A percentile compares a stretch with the other conserved stretches of the same genome.
Evolutionary conservation across 805 yeast genomes (phyloP).

Genomic region (Naumovozyma castellii): DNA sequence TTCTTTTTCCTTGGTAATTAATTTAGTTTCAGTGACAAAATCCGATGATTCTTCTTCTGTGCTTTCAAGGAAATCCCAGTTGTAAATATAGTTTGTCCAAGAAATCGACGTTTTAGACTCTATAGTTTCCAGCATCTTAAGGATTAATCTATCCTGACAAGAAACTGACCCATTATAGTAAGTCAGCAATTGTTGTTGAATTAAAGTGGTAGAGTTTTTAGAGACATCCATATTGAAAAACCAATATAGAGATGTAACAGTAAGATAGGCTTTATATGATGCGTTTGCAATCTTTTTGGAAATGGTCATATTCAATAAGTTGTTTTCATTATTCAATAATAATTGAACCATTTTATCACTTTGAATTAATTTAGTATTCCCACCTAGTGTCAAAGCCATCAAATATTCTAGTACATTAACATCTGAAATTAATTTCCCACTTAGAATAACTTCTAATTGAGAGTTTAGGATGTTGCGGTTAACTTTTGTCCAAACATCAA

Average conservation of each 20-base stretch:
- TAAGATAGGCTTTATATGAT: conserved; percentile 30
- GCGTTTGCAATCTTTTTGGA: background rate
- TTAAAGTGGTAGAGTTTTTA: conserved; percentile 36
- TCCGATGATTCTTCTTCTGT: conserved; percentile 32
- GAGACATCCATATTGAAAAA: conserved; percentile 42
- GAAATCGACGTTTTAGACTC: conserved; percentile 46
- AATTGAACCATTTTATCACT: conserved; percentile 52
- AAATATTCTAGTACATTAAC: conserved; percentile 39
- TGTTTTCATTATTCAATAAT: conserved; percentile 43
- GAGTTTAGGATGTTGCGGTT: conserved; percentile 45
- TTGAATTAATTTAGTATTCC: conserved; percentile 32
- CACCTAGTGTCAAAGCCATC: conserved; percentile 32
- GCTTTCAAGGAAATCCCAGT: conserved; percentile 54
- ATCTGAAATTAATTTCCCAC: conserved; percentile 38
- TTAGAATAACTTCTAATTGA: conserved; percentile 54
- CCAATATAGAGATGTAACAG: conserved; percentile 38
- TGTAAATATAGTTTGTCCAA: conserved; percentile 55
- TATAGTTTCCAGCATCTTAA: conserved; percentile 43
- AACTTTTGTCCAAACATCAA: conserved; percentile 33
- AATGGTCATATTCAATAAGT: conserved; percentile 28
- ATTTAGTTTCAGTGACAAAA: conserved; percentile 38
- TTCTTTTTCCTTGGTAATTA: conserved; percentile 38
- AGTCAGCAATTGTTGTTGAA: conserved; percentile 42
- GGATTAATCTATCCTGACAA: conserved; percentile 53
- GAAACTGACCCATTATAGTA: conserved; percentile 56